Evolutionary conservation across 2,329 filamentous ascomycete species (phyloP), one percentile per base, ranked within the genome.

Genomic region (Colletotrichum filicis): DNA sequence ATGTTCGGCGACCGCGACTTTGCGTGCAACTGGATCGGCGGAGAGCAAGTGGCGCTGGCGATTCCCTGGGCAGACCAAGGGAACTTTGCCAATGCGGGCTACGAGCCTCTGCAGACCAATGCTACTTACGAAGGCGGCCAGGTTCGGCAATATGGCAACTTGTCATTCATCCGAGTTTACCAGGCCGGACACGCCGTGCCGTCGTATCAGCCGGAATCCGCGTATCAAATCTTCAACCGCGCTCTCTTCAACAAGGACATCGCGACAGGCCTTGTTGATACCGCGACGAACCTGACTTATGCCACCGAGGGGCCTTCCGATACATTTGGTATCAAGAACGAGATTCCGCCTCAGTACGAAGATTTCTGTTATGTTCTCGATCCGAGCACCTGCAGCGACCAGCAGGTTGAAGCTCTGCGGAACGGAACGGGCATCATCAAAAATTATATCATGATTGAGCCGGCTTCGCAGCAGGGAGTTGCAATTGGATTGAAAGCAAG

Each of bases 61-160:
- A 80, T 90, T 28, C 79, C 82, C 1, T 75, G 73, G 72, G 57
- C 16, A 1, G 22, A 19, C 2, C 78, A 82, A 8, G 32, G 62
- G 28, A 28, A 52, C 22, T 75, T 75, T 32, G 68, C 71, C 9
- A 78, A 82, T 0, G 89, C 92, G 0, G 92, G 91, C 0, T 94
- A 94, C 78, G 86, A 88, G 0, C 88, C 90, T 2, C 87, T 94
- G 55, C 81, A 87, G 16, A 88, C 91, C 7, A 90, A 91, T 75
- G 84, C 83, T 11, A 84, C 86, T 3, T 90, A 90, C 81, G 87
- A 88, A 78, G 90, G 86, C 26, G 92, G 92, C 7, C 87, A 89
- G 73, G 92, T 92, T 0, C 86, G 92, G 3, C 92, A 94, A 78
- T 91, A 88, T 74, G 92, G 91, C 1, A 94, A 94, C 75, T 85